Evolutionary conservation across 1,284 basidiomycete genomes (phyloP), one percentile per base, ranked within the genome.

Genomic region (Heliocybe sulcata): DNA sequence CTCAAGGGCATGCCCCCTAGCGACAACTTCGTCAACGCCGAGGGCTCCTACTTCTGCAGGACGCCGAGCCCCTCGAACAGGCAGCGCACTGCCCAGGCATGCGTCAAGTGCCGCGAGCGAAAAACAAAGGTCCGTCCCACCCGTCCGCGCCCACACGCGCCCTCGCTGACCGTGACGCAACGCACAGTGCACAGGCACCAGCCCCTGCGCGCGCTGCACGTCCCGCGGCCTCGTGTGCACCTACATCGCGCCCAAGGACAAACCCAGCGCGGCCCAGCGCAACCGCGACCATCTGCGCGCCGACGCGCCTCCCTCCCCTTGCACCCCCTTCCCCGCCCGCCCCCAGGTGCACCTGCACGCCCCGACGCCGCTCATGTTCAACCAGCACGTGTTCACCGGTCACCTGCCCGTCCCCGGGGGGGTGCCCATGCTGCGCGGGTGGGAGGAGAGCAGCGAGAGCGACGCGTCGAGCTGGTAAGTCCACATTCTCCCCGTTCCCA

Each of bases 211-310:
- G 22, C 47, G 47, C 23, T 49, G 47, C 27, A 26, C 47, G 9
- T 4, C 47, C 27, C 47, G 47, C 27, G 47, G 47, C 9, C 47
- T 49, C 47, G 47, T 49, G 9, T 49, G 47, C 47, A 29, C 47
- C 6, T 49, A 49, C 20, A 22, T 29, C 27, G 11, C 47, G 14
- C 27, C 47, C 20, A 20, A 22, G 20, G 47, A 49, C 23, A 29
- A 25, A 16, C 6, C 8, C n/a, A 8, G 47, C 6, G 47, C 14
- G 9, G 8, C 27, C 47, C 9, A 8, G 8, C 22, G 27, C 22
- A 16, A 29, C 27, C 47, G 47, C 22, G 23, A 4, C 47, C 10
- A 49, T 8, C 22, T 26, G 8, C 47, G 47, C 11, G 47, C 10
- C 27, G 16, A n/a, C 38, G 29, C 29, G 12, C 29, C 12, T 12